Evolutionary conservation across 441 rosid genomes (phyloP).

Genomic region (Melastoma candidum): DNA sequence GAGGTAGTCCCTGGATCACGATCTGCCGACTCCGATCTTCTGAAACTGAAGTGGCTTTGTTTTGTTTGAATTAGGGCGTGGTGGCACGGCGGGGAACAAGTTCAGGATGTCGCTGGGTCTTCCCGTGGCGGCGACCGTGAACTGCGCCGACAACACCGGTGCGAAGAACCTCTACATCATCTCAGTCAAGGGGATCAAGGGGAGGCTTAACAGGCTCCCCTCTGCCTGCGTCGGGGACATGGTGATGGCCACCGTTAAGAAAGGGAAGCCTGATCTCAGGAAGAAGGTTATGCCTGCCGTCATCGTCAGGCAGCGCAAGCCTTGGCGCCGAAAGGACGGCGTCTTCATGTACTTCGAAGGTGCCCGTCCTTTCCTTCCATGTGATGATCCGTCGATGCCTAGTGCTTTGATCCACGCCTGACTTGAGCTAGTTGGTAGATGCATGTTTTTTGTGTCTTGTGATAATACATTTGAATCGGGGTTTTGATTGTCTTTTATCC

Average conservation of each 20-base stretch:
- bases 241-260: constrained; percentile 14
- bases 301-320: constrained; percentile 15
- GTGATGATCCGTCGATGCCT: too few relatives aligned
- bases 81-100: constrained; percentile 18
- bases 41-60: not conserved
- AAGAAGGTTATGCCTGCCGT: constrained; percentile 12
- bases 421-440: too few relatives aligned
- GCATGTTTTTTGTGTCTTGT: too few relatives aligned
- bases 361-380: not conserved
- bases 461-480: too few relatives aligned
- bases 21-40: not conserved
- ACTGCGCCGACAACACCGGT: constrained; percentile 15
- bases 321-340: constrained; percentile 13
- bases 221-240: constrained; percentile 1
- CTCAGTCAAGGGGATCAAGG: constrained; percentile 16
- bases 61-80: constrained; percentile 6
- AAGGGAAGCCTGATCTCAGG: constrained; percentile 15
- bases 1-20: constrained; percentile 25
- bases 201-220: constrained; percentile 12
- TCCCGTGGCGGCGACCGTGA: constrained; percentile 17
- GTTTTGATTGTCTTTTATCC: too few relatives aligned
- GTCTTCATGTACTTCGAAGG: constrained; percentile 14
- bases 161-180: constrained; percentile 14
- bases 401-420: too few relatives aligned
- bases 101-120: constrained; percentile 22